These are phyloP conservation scores for Wickerhamomyces strasburgensis DNA, from an alignment of 805 yeast genomes.

Conservation along the genomic window DNA sequence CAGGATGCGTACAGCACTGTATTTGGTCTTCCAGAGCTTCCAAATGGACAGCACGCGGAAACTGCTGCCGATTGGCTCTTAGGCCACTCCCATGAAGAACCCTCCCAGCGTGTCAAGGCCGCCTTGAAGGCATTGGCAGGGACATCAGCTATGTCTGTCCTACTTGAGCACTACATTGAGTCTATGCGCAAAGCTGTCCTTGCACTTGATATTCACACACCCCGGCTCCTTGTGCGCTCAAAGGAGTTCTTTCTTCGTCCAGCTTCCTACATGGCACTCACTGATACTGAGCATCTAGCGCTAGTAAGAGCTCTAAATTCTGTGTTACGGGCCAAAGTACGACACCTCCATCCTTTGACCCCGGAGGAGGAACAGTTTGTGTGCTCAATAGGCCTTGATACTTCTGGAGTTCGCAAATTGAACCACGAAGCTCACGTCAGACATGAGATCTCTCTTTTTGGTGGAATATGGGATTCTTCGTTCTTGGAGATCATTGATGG, in stretches of 20 bases:
- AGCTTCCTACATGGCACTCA: conserved; percentile 9
- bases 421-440: conserved; percentile 9
- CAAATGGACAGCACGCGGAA: conserved; percentile 20
- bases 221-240: conserved; percentile 11
- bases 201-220: neutral
- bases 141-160: neutral
- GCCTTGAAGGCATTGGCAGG: conserved; percentile 17
- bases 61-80: conserved; percentile 21
- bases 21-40: conserved; percentile 16
- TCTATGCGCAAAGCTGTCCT: conserved; percentile 16
- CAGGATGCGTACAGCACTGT: conserved; percentile 5
- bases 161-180: conserved; percentile 13
- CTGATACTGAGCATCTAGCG: conserved; percentile 9
- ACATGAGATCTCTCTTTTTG: conserved; percentile 4
- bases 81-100: conserved; percentile 20
- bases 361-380: conserved; percentile 14
- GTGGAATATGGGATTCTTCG: conserved; percentile 17
- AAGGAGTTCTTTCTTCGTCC: conserved; percentile 23
- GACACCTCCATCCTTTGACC: neutral
- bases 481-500: conserved; percentile 9
- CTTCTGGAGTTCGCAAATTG: conserved; percentile 9
- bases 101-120: conserved; percentile 18
- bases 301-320: conserved; percentile 19
- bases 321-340: conserved; percentile 11
- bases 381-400: conserved; percentile 18